A percentile compares a stretch with the other conserved stretches of the same genome.
Conservation (phyloP, 2,329 filamentous ascomycete genomes). For the Xylaria sp. region DNA sequence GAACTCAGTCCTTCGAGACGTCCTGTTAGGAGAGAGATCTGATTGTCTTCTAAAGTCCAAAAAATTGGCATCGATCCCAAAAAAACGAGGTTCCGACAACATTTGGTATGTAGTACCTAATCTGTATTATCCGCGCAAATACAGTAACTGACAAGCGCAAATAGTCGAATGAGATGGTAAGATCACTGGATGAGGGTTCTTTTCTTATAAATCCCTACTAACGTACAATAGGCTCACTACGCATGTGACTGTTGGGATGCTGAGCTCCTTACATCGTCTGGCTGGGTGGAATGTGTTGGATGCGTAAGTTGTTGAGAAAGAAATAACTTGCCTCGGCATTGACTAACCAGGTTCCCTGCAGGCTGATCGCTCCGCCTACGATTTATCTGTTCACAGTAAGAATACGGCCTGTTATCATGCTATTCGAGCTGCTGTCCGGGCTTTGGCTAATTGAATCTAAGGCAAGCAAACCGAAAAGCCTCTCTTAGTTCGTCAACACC, state of each 20-base stretch:
- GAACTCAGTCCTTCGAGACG: not conserved
- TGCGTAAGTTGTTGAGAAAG: slow-evolving; percentile 68
- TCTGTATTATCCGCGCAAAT: not conserved
- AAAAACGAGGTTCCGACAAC: slow-evolving; percentile 96
- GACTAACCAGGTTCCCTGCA: not conserved
- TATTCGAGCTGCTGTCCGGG: not conserved
- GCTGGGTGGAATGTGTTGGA: slow-evolving; percentile 98
- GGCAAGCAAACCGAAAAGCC: not conserved
- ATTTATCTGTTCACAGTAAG: slow-evolving; percentile 79
- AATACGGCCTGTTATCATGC: not conserved
- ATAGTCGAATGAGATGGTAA: not conserved
- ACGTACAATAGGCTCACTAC: not conserved
- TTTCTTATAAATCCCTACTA: not conserved
- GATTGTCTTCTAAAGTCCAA: slow-evolving; percentile 19
- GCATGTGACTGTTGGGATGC: slow-evolving; percentile 77
- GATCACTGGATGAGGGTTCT: not conserved
- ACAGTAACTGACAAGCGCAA: not conserved
- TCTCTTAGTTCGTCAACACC: slow-evolving; percentile 83
- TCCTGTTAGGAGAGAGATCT: not conserved
- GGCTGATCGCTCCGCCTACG: slow-evolving; percentile 81
- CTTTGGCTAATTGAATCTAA: not conserved
- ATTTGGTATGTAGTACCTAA: slow-evolving; percentile 70
- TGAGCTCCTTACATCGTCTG: slow-evolving; percentile 88
- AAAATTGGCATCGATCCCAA: slow-evolving; percentile 87
- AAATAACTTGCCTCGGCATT: not conserved